phyloP scores from a whole-genome alignment of 2,329 filamentous ascomycete species.

The Fusarium sp. region DNA sequence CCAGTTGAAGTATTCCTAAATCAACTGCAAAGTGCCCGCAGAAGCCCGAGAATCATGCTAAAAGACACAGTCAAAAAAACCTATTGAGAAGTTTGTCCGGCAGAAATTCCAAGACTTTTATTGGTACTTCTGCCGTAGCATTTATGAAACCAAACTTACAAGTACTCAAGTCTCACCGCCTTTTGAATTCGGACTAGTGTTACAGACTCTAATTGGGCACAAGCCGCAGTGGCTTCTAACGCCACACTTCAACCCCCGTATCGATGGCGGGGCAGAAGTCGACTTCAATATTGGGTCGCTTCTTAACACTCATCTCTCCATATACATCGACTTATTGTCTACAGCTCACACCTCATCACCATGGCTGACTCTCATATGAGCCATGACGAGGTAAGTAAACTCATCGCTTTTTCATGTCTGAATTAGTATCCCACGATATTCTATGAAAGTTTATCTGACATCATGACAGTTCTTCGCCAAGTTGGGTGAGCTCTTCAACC shows the following conservation, averaged over 20 bases:
- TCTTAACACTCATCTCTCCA: slow-evolving; percentile 23
- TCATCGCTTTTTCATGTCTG: too few species aligned
- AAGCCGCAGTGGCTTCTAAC: slow-evolving; percentile 1
- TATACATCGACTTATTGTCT: slow-evolving; percentile 12
- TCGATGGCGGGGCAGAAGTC: slow-evolving; percentile 45
- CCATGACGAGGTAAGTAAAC: slow-evolving; percentile 46
- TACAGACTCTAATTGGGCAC: not conserved
- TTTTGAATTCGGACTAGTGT: not conserved
- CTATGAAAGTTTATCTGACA: slow-evolving; percentile 18
- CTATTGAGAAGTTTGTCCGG: slow-evolving; percentile 4
- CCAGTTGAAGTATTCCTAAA: accelerated
- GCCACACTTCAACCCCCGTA: slow-evolving; percentile 19
- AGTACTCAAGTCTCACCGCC: slow-evolving; percentile 6
- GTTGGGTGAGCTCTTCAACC: slow-evolving; percentile 75
- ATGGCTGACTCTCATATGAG: slow-evolving; percentile 45
- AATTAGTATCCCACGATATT: slow-evolving; percentile 3
- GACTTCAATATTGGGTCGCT: slow-evolving; percentile 30
- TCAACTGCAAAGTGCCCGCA: not conserved
- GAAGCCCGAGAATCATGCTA: not conserved
- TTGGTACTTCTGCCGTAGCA: not conserved
- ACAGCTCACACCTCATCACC: slow-evolving; percentile 9
- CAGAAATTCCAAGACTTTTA: slow-evolving; percentile 1
- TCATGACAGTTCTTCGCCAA: slow-evolving; percentile 76
- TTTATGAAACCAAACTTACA: not conserved
- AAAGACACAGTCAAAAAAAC: not conserved